Evolutionary conservation across 23 red algal species (phyloP).

Genomic region (Gracilaria caudata): DNA sequence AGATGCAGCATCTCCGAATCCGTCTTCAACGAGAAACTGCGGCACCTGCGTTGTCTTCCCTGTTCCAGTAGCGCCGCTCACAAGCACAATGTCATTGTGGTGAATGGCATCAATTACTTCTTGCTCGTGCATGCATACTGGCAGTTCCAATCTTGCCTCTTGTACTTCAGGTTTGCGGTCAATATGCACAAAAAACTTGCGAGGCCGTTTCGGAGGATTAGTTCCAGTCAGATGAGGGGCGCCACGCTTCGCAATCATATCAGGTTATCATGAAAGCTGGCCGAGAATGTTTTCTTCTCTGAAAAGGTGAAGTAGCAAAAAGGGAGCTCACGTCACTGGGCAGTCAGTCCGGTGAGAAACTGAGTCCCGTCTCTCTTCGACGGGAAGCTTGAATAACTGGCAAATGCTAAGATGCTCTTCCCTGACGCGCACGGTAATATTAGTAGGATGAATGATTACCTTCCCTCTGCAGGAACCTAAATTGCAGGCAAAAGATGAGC

Average conservation of each 20-base stretch:
- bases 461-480: too few species aligned
- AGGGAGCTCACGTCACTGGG: too few species aligned
- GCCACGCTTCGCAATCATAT: background rate
- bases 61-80: slow-evolving; percentile 77
- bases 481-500: too few species aligned
- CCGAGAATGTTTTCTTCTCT: background rate
- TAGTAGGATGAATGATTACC: too few species aligned
- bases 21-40: slow-evolving; percentile 83
- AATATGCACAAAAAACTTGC: slow-evolving; percentile 38
- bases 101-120: slow-evolving; percentile 81
- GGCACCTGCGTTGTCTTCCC: slow-evolving; percentile 98
- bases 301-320: background rate
- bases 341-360: too few species aligned
- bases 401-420: too few species aligned
- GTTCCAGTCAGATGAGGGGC: background rate
- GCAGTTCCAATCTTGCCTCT: slow-evolving; percentile 57
- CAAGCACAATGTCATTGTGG: slow-evolving; percentile 77
- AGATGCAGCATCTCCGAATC: slow-evolving; percentile 49
- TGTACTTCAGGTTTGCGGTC: slow-evolving; percentile 37
- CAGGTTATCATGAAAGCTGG: background rate
- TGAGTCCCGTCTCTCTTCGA: too few species aligned
- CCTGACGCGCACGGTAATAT: too few species aligned
- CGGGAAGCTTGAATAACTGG: too few species aligned
- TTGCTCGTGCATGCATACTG: slow-evolving; percentile 80
- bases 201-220: slow-evolving; percentile 4